These are phyloP conservation scores for Teratosphaeria zuluensis DNA, from an alignment of 2,329 filamentous ascomycete species.

Conservation along the genomic window DNA sequence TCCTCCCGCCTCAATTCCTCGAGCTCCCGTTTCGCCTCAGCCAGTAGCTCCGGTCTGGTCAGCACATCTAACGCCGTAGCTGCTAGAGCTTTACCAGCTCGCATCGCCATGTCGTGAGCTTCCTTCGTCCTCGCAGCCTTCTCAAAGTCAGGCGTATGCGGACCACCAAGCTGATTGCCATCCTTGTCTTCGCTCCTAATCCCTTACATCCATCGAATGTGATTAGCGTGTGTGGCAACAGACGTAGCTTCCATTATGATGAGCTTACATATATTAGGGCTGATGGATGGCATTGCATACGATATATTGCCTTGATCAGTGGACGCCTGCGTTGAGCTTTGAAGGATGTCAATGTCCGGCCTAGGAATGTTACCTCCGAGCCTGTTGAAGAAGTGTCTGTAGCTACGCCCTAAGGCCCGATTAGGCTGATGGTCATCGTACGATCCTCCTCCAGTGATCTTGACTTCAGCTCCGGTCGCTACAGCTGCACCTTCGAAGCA, in stretches of 20 bases:
- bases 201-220: constrained; percentile 10
- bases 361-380: constrained; percentile 26
- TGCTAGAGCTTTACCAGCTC: constrained; percentile 28
- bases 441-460: constrained; percentile 32
- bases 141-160: constrained; percentile 34
- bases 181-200: constrained; percentile 27
- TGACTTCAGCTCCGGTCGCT: constrained; percentile 41
- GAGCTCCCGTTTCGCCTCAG: constrained; percentile 21
- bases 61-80: constrained; percentile 31
- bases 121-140: constrained; percentile 27
- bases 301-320: constrained; percentile 44
- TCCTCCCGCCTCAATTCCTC: constrained; percentile 9
- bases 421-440: constrained; percentile 51
- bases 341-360: constrained; percentile 33
- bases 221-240: not conserved
- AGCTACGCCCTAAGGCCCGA: constrained; percentile 31
- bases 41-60: constrained; percentile 14
- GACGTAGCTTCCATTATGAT: not conserved
- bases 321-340: constrained; percentile 41
- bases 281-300: constrained; percentile 44
- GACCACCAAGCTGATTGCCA: constrained; percentile 24
- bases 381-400: constrained; percentile 20
- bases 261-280: constrained; percentile 33
- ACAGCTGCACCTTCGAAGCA: constrained; percentile 41
- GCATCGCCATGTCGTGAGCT: constrained; percentile 25